Base-by-base conservation (phyloP, 2,329 filamentous ascomycete species). In the Fusarium circinatum region DNA sequence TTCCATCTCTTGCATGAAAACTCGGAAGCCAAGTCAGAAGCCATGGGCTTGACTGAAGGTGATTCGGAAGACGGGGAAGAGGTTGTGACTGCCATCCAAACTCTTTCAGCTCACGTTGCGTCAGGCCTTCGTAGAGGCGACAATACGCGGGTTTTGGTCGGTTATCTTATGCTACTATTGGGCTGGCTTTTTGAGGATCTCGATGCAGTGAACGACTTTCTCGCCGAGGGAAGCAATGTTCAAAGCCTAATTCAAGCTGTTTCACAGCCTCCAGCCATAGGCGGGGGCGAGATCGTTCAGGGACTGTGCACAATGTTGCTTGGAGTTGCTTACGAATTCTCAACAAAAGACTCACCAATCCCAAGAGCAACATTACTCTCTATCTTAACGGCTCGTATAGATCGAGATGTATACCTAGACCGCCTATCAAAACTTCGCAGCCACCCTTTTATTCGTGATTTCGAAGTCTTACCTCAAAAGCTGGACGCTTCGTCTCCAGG, bases 271-370 rank as follows among this genome's bases (percentile, higher is more conserved):
- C 70, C 75, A 28, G 84, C 87, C 75, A 83, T 87, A 34, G 89
- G 90, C 18, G 90, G 90, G 18, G 91, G 91, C 67, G 85, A 89
- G 26, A 85, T 97, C 38, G 87, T 96, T 20, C 93, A 94, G 74
- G 96, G 96, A 5, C 87, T 99, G 18, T 94, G 93, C 80, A 93
- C 95, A 22, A 91, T 95, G 80, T 85, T 99, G 1, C 87, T 98
- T 3, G 96, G 96, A 15, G 92, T 97, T 26, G 88, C 96, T 9
- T 99, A 98, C 80, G 96, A 99, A 79, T 99, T 98, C 79, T 98
- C 96, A 15, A 98, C 96, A 1, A 98, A 97, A 80, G 96, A 99
- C 82, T 98, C 96, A 0, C 94, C 96, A 0, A 92, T 99, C 58
- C 90, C 96, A 11, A 89, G 96, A 69, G 87, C 91, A 30, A 95